phyloP scores from a whole-genome alignment of 2,329 filamentous ascomycete genomes.

The Fusarium irregulare region DNA sequence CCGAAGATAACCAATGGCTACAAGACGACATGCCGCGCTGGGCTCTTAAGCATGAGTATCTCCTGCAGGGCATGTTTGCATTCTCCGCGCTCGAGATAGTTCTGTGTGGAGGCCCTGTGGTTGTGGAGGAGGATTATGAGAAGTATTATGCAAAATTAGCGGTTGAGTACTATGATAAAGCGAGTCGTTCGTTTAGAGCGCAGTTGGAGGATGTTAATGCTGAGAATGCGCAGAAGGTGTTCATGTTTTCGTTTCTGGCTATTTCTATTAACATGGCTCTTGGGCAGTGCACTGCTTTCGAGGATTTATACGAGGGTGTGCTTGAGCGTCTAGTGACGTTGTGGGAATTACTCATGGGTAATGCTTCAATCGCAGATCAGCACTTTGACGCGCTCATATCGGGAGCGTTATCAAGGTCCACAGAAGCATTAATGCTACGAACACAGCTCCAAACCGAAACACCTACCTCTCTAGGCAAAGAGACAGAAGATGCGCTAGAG shows the following conservation, averaged over 20 bases:
- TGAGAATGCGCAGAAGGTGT: conserved; percentile 38
- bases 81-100: conserved; percentile 40
- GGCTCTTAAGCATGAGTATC: conserved; percentile 53
- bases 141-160: conserved; percentile 39
- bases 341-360: conserved; percentile 39
- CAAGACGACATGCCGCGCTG: conserved; percentile 49
- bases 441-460: conserved; percentile 23
- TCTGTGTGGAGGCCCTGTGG: conserved; percentile 32
- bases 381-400: conserved; percentile 36
- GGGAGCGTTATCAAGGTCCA: conserved; percentile 30
- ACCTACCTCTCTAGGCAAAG: not conserved
- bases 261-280: conserved; percentile 43
- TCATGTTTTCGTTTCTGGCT: conserved; percentile 42
- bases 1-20: conserved; percentile 51
- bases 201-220: conserved; percentile 37
- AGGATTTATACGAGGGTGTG: conserved; percentile 28
- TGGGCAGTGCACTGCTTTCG: conserved; percentile 29
- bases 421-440: conserved; percentile 20
- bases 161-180: conserved; percentile 43
- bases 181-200: conserved; percentile 37
- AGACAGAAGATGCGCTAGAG: conserved; percentile 23
- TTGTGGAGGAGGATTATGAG: conserved; percentile 26
- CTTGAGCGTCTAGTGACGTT: conserved; percentile 32
- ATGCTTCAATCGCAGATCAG: conserved; percentile 30
- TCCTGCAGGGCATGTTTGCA: conserved; percentile 53